Conservation (phyloP, 176 grass and related monocot species). For the Aegilops umbellulata region DNA sequence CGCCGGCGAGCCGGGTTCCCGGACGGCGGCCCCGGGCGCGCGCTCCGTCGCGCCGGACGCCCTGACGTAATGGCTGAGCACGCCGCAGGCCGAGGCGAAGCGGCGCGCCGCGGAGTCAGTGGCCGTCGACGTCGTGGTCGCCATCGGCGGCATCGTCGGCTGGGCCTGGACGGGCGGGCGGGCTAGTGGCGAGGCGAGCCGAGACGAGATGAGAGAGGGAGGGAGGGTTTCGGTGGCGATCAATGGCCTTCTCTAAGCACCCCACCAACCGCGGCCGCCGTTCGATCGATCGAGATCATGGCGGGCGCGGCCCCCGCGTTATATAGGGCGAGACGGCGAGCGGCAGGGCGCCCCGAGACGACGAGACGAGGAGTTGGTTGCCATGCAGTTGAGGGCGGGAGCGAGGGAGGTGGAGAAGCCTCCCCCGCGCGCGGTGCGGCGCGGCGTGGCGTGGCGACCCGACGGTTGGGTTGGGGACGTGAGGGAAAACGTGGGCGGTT, state of each 20-base stretch:
- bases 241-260: background rate
- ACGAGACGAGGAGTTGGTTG: background rate
- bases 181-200: background rate
- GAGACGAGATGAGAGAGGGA: background rate
- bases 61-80: conserved; percentile 55
- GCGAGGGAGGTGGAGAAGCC: too few species aligned
- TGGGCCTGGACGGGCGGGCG: background rate
- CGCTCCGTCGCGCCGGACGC: too few species aligned
- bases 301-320: background rate
- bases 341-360: too few species aligned
- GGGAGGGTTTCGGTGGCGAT: background rate
- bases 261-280: background rate
- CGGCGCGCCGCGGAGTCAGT: conserved; percentile 1
- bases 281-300: background rate
- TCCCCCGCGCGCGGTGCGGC: background rate
- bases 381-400: background rate
- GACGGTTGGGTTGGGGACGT: background rate
- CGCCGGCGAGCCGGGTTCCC: background rate
- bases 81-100: conserved; percentile 61
- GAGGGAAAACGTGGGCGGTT: background rate
- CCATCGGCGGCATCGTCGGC: background rate
- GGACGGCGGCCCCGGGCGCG: too few species aligned
- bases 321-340: background rate
- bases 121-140: background rate
- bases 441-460: background rate